Base-by-base conservation (phyloP, 2,329 filamentous ascomycete species). In the Colletotrichum somersetense region DNA sequence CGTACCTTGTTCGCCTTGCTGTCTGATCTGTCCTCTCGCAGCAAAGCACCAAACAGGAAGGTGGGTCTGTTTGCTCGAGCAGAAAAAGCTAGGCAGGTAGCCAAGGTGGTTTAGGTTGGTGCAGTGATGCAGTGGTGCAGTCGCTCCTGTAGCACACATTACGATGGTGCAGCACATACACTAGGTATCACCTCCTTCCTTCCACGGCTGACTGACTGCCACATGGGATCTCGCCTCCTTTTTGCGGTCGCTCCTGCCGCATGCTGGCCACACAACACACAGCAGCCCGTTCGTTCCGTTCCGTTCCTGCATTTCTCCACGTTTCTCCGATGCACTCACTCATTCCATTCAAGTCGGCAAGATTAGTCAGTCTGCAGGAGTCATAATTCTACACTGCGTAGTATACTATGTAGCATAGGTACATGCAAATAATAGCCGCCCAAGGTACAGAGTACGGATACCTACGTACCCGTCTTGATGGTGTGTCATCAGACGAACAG, bases 301-400 rank as follows among this genome's bases (percentile, higher is more conserved):
- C 66, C 20, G 66, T 67, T 67, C 66, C 66, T 67, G 66, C 66
- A 67, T 63, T 62, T 56, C 35, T 10, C 44, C 20, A 46, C 10
- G 6, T 44, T 8, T 8, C 40, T 11, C 6, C 33, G 5, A 12
- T 53, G 23, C 30, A 30, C 30, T 30, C 30, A 30, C 30, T 4
- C 46, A 50, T 10, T n/a, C 40, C 52, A 10, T 59, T 46, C 46
- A 40, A 42, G 55, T 20, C 38, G 26, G 11, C 30, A 30, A 2
- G 30, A 30, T 30, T 30, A 30, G 30, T 30, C 30, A 5, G 30
- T 30, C 38, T 33, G 16, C 46, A 26, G 10, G 5, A 18, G 12
- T 5, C 6, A 44, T 44, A 8, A 5, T 30, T 30, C 30, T 30
- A 3, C 4, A 30, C 30, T 30, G 30, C 4, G 30, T 30, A 30